Conservation (phyloP, 148 eudicot genomes). For the Rhododendron williamsianum region DNA sequence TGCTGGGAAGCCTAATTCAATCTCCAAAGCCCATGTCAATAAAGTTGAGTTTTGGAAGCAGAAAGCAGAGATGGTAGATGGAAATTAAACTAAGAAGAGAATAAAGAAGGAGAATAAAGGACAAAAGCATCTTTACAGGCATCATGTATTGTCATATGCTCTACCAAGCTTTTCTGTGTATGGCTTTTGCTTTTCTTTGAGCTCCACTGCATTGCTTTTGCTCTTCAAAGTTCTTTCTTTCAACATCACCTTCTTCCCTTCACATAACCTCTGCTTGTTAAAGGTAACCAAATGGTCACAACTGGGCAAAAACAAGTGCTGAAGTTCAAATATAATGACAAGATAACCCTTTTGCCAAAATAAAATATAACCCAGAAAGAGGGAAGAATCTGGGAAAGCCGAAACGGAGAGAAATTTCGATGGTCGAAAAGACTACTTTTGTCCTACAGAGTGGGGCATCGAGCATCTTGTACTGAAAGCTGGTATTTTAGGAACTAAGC, state of each 20-base stretch:
- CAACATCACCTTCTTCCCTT: neutral
- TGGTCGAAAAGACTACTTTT: constrained; percentile 8
- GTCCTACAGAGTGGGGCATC: constrained; percentile 7
- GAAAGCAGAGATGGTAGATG: neutral
- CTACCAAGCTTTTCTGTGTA: neutral
- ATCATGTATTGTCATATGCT: neutral
- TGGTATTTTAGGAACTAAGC: neutral
- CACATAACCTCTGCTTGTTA: neutral
- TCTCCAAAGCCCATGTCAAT: neutral
- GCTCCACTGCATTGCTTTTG: constrained; percentile 6
- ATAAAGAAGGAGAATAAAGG: constrained; percentile 13
- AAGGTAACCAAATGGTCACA: neutral
- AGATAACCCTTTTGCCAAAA: neutral
- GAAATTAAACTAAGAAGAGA: neutral
- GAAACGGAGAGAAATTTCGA: neutral
- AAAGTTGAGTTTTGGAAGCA: constrained; percentile 3
- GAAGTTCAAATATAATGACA: constrained; percentile 3
- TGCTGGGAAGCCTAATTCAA: neutral
- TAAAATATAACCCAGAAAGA: neutral
- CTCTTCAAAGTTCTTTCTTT: neutral
- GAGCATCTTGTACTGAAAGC: neutral
- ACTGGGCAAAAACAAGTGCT: neutral
- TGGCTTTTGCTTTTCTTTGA: constrained; percentile 14
- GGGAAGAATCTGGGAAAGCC: constrained; percentile 4
- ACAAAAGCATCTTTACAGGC: constrained; percentile 13